phyloP scores from a whole-genome alignment of 2,329 filamentous ascomycete genomes.

The Cercospora berteroae region DNA sequence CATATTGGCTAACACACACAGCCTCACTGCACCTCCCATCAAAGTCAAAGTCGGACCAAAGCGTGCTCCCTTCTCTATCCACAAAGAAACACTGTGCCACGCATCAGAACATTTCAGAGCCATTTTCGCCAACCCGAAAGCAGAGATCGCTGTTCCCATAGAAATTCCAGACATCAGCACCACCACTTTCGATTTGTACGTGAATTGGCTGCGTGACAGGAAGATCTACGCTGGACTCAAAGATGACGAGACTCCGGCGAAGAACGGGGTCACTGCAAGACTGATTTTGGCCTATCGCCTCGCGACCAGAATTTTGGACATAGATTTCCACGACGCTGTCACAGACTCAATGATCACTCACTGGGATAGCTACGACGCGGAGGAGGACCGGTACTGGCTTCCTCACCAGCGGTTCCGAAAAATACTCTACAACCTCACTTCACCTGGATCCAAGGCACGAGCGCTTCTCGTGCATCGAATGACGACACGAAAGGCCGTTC shows the following conservation, averaged over 20 bases:
- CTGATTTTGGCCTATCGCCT: constrained; percentile 10
- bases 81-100: neutral
- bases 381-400: neutral
- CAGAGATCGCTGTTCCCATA: neutral
- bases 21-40: neutral
- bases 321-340: constrained; percentile 20
- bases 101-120: constrained; percentile 7
- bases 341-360: constrained; percentile 3
- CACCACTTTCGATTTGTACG: neutral
- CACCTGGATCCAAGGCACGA: neutral
- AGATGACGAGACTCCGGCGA: neutral
- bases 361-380: neutral
- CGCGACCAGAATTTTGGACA: constrained; percentile 14
- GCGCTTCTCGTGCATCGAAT: neutral
- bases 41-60: neutral
- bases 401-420: neutral
- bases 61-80: constrained; percentile 5
- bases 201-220: constrained; percentile 6
- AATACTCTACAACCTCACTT: neutral
- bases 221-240: neutral
- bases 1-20: neutral
- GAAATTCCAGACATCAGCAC: neutral
- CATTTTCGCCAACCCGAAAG: neutral
- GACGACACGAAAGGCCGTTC: neutral
- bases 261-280: neutral